Evolutionary conservation across 164 flowering plant species (phyloP).

Genomic region (Umbilicus rupestris): DNA sequence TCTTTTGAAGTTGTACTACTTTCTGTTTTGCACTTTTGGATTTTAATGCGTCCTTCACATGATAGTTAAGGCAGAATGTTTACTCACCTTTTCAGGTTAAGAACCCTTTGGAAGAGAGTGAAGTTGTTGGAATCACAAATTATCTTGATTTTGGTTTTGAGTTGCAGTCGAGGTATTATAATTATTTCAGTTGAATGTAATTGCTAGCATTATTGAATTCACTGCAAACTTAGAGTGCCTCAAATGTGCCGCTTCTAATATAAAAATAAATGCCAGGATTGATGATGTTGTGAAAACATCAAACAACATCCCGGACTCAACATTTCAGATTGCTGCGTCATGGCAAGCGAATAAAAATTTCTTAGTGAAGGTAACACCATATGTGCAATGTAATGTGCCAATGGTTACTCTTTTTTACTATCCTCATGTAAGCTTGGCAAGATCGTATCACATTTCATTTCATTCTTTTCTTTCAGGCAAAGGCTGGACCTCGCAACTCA

Average conservation of each 20-base stretch:
- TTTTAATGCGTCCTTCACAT: neutral
- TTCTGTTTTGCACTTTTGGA: neutral
- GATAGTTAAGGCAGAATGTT: neutral
- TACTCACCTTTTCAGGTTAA: constrained; percentile 47
- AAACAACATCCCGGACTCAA: constrained; percentile 41
- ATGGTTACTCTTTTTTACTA: too few relatives aligned
- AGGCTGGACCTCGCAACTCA: constrained; percentile 74
- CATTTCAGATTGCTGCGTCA: constrained; percentile 80
- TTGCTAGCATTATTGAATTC: neutral
- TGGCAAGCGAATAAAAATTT: constrained; percentile 99
- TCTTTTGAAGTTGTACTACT: neutral
- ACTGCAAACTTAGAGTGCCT: neutral
- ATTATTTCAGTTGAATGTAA: neutral
- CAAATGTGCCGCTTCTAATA: neutral
- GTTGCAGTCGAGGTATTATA: constrained; percentile 62
- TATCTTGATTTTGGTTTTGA: constrained; percentile 95
- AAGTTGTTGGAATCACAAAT: constrained; percentile 83
- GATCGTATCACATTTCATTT: neutral
- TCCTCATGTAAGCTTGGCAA: neutral
- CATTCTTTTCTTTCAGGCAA: constrained; percentile 43
- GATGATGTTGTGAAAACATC: constrained; percentile 44
- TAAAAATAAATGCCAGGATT: constrained; percentile 23
- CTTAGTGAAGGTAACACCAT: constrained; percentile 57
- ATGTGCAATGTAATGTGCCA: neutral
- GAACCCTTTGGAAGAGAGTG: constrained; percentile 79